phyloP scores from a whole-genome alignment of 139 green algal species.

The Chlamydomonas incerta region DNA sequence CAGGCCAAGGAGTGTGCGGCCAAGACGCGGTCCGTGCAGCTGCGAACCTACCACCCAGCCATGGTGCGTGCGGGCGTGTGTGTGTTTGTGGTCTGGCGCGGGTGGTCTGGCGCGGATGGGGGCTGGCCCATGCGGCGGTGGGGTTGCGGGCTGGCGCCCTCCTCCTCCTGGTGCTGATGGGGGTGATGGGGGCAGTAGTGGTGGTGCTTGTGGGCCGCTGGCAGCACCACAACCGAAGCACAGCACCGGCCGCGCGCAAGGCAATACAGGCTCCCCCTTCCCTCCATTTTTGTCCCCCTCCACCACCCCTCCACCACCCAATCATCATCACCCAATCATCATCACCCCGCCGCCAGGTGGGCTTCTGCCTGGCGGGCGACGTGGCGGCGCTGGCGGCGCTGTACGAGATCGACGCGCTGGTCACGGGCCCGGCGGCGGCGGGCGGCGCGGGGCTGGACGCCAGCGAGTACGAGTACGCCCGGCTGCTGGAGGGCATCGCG shows the following conservation, averaged over 20 bases:
- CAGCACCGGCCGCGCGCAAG: no score
- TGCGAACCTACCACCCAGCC: constrained; percentile 55
- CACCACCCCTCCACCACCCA: no score
- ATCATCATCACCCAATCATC: not conserved
- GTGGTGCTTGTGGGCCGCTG: no score
- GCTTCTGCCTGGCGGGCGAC: constrained; percentile 38
- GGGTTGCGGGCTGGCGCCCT: no score
- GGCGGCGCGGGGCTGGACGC: constrained; percentile 59
- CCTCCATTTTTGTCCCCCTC: no score
- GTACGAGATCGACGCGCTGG: constrained; percentile 2
- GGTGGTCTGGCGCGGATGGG: no score
- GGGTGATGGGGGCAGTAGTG: no score
- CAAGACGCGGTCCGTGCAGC: constrained; percentile 18
- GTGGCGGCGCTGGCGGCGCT: not conserved
- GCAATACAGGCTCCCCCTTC: no score
- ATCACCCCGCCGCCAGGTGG: not conserved
- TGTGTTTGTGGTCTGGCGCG: no score
- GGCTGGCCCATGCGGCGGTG: no score
- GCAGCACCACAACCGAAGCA: no score
- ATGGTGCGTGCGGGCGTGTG: not conserved
- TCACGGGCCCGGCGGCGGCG: not conserved
- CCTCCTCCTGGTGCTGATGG: no score
- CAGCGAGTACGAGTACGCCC: constrained; percentile 77
- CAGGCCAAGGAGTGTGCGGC: constrained; percentile 25
- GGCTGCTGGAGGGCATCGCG: constrained; percentile 68